A percentile compares a stretch with the other conserved stretches of the same genome.
These are phyloP conservation scores for Aureobasidium mangrovei DNA, from an alignment of 2,329 filamentous ascomycete genomes.

Conservation along the genomic window DNA sequence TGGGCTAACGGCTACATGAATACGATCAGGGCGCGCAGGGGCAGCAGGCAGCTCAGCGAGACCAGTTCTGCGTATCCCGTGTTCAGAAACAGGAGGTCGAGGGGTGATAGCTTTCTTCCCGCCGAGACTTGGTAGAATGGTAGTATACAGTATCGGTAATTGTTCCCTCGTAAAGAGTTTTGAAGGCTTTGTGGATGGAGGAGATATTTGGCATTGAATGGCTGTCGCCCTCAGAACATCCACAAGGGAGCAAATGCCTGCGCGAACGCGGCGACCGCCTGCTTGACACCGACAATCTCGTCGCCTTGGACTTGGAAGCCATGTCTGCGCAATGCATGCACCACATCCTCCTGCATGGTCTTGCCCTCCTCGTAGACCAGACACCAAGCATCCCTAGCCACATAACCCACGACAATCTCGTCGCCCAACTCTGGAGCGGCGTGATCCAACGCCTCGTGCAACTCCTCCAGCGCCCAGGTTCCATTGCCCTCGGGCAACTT, in stretches of 20 bases:
- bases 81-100: slow-evolving; percentile 7
- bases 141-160: not conserved
- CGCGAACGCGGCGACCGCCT: not conserved
- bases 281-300: not conserved
- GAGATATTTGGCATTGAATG: not conserved
- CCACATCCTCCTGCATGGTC: slow-evolving; percentile 7
- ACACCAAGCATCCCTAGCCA: slow-evolving; percentile 8
- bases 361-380: slow-evolving; percentile 11
- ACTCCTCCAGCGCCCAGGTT: slow-evolving; percentile 9
- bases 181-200: too few species aligned
- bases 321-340: slow-evolving; percentile 2
- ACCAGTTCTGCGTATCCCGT: slow-evolving; percentile 9
- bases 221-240: not conserved
- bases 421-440: slow-evolving; percentile 7
- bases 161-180: too few species aligned
- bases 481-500: slow-evolving; percentile 1
- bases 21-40: slow-evolving; percentile 7
- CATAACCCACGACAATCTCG: slow-evolving; percentile 11
- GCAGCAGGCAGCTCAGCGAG: slow-evolving; percentile 12
- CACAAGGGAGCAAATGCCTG: not conserved
- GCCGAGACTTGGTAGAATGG: slow-evolving; percentile 6
- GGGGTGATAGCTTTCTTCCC: slow-evolving; percentile 7
- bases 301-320: slow-evolving; percentile 1
- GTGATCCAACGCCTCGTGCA: slow-evolving; percentile 11
- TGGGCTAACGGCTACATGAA: slow-evolving; percentile 29